Conservation (phyloP, 2,329 filamentous ascomycete genomes). For the Lomentospora prolificans region DNA sequence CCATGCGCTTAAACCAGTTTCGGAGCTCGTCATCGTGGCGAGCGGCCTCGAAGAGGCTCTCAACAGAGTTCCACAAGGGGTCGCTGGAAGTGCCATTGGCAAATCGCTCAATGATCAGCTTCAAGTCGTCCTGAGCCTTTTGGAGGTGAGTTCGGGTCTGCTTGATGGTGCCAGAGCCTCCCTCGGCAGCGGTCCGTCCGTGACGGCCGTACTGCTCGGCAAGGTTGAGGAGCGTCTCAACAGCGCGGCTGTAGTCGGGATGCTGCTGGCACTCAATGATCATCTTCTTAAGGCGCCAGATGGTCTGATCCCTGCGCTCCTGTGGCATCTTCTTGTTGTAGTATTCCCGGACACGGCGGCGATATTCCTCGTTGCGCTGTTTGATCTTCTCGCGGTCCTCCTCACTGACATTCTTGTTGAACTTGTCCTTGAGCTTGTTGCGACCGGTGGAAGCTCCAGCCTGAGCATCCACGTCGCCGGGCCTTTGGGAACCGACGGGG, state of each 20-base stretch:
- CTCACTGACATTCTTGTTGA: conserved; percentile 54
- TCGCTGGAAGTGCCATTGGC: conserved; percentile 88
- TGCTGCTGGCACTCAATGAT: conserved; percentile 93
- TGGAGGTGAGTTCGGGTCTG: conserved; percentile 60
- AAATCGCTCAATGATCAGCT: conserved; percentile 85
- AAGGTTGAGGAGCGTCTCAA: conserved; percentile 73
- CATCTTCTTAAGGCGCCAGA: conserved; percentile 95
- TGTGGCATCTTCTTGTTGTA: conserved; percentile 78
- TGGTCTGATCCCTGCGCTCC: conserved; percentile 84
- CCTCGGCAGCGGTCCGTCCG: conserved; percentile 52
- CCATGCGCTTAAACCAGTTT: conserved; percentile 74
- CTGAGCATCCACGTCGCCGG: conserved; percentile 40
- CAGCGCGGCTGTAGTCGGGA: conserved; percentile 84
- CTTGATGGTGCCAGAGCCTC: conserved; percentile 60
- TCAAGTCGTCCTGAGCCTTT: conserved; percentile 69
- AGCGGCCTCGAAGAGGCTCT: conserved; percentile 77
- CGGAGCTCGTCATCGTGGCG: conserved; percentile 79
- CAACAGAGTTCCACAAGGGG: conserved; percentile 76
- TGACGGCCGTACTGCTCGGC: conserved; percentile 80
- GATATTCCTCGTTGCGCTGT: conserved; percentile 32
- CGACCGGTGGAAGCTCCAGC: conserved; percentile 34
- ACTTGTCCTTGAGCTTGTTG: conserved; percentile 41
- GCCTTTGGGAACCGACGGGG: conserved; percentile 22
- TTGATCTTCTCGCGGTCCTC: conserved; percentile 46
- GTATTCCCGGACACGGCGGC: conserved; percentile 56